Evolutionary conservation across 768 basidiomycete species (phyloP), one percentile per base, ranked within the genome.

Genomic region (Suillus paluster): DNA sequence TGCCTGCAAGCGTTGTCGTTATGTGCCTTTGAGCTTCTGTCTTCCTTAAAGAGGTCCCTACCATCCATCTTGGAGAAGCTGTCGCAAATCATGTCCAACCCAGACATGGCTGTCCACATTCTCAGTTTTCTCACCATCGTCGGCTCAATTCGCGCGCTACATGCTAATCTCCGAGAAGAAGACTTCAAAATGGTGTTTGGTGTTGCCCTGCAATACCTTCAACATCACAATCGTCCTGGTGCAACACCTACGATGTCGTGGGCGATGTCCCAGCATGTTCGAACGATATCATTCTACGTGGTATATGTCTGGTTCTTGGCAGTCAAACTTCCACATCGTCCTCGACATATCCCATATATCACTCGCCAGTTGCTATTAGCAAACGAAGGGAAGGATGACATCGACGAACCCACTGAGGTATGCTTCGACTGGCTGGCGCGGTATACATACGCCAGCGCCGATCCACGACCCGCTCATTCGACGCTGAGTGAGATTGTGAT

Each of bases 361-460:
- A 90, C 91, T 1, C 84, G 91, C 10, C 91, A 95, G 66, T 83
- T 99, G 1, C 80, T 96, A 10, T 80, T 95, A 27, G 95, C 94
- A 15, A 95, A 95, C 75, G 90, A 92, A 63, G 88, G 85, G 15
- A 85, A 84, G 58, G 77, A 79, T 2, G 82, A 85, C 44, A 79
- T 96, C 6, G 97, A 99, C 73, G 94, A 92, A 63, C 89, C 90
- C 30, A 93, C 95, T 0, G 94, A 98, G 71, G 97, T 99, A 39
- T 97, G 94, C 75, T 96, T 99, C 70, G 97, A 99, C 73, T 99
- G 96, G 95, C 82, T 99, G 19, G 91, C 94, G 11, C 84, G 97
- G 19, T 97, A 97, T 72, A 91, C 97, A 0, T 98, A 96, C 68
- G 94, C 90, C 15, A 95, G 91, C 68, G 94, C 95, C 17, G 95